phyloP scores from a whole-genome alignment of 306 rosid species.

The Sechiopsis laciniata region DNA sequence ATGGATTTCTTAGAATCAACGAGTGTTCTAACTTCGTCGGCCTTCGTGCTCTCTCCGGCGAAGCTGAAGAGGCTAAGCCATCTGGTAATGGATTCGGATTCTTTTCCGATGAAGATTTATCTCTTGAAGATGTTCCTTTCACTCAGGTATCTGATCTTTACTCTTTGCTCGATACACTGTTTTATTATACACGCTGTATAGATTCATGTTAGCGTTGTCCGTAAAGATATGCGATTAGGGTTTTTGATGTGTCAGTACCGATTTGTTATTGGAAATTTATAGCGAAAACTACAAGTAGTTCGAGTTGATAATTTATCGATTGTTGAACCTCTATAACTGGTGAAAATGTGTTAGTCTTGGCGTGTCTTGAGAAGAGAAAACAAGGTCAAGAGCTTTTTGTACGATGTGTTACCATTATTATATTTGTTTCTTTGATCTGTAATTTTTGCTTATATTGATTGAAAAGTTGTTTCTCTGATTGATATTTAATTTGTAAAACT shows the following conservation, averaged over 20 bases:
- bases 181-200: neutral
- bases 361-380: conserved; percentile 10
- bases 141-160: conserved; percentile 31
- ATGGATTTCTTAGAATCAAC: conserved; percentile 38
- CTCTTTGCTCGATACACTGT: neutral
- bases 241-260: neutral
- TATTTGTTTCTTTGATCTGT: neutral
- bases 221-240: conserved; percentile 7
- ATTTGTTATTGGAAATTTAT: neutral
- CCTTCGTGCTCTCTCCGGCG: conserved; percentile 37
- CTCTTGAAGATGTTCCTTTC: conserved; percentile 30
- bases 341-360: neutral
- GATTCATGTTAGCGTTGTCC: neutral
- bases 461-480: neutral
- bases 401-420: neutral
- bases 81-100: conserved; percentile 31
- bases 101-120: conserved; percentile 27
- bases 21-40: conserved; percentile 20
- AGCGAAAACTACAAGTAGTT: neutral
- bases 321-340: neutral
- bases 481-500: neutral
- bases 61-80: conserved; percentile 38
- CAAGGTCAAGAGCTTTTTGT: neutral
- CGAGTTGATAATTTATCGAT: neutral
- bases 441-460: neutral